A percentile compares a stretch with the other conserved stretches of the same genome.
These are phyloP conservation scores for Eucalyptus rudis DNA, from an alignment of 345 rosid species.

Conservation along the genomic window DNA sequence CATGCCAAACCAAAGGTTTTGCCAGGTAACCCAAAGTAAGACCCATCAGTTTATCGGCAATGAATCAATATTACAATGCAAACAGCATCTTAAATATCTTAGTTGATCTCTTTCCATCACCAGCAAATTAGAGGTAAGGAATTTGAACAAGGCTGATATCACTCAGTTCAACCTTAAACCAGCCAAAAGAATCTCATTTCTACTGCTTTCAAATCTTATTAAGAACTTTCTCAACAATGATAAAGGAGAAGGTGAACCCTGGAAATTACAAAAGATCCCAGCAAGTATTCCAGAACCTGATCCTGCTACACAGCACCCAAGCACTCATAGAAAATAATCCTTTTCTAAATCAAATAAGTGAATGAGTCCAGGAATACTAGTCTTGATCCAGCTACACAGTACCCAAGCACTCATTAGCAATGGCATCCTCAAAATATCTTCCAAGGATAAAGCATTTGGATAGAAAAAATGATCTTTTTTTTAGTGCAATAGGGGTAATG, in stretches of 20 bases:
- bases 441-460: background rate
- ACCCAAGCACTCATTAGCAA: background rate
- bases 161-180: background rate
- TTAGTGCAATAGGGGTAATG: background rate
- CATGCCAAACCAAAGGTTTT: background rate
- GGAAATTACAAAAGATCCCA: background rate
- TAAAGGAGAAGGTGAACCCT: background rate
- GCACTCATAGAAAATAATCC: background rate
- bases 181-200: background rate
- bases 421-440: background rate
- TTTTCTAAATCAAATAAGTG: background rate
- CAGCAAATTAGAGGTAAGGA: background rate
- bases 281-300: background rate
- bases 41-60: background rate
- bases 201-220: background rate
- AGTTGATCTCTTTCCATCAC: background rate
- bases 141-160: background rate
- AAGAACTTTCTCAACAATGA: background rate
- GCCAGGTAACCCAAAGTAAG: background rate
- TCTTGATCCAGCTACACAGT: background rate
- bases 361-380: background rate
- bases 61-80: background rate
- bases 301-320: background rate
- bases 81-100: background rate
- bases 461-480: background rate